Evolutionary conservation across 1,284 basidiomycete genomes (phyloP), one percentile per base, ranked within the genome.

Genomic region (Puccinia novopanici): DNA sequence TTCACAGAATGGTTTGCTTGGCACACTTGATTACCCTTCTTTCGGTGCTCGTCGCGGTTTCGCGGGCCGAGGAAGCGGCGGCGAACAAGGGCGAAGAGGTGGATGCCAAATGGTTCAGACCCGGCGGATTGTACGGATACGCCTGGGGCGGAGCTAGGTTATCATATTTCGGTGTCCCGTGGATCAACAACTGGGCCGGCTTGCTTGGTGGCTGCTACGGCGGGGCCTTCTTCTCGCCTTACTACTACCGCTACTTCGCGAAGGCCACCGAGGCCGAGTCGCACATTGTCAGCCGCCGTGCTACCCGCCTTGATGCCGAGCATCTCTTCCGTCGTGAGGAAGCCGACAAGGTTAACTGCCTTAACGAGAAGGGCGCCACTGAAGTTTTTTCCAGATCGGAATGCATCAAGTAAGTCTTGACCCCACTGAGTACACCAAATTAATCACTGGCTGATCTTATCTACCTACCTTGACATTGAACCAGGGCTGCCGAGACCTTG

Each of bases 401-500:
- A 19, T 61, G 59, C 17, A 8, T 12, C 27, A 61, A 61, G 59
- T 61, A 61, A 37, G 30, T 61, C 17, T 19, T 19, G 15, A 12
- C 19, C 12, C 42, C 42, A 45, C 42, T 15, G 15, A 45, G 8
- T 15, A 6, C 6, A 8, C 42, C 42, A 45, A 45, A 15, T 15
- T n/a, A 19, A 10, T 61, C 30, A 24, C n/a, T n/a, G 15, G n/a
- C 55, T 57, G 2, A 57, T 12, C 24, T 12, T 57, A 0, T 57
- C 12, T 13, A 30, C 55, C 5, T 40, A 3, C 8, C 37, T 40
- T 4, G 4, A 9, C 52, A 4, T 12, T 34, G 1, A 34, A 37
- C 17, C 40, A 65, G 63, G 40, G 63, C 63, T 65, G 63, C 63
- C 37, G 37, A 65, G 10, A 65, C n/a, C 40, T 65, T 65, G 63